These are phyloP conservation scores for Halophytophthora batemanensis DNA, from an alignment of 352 stramenopile genomes.

Conservation along the genomic window DNA sequence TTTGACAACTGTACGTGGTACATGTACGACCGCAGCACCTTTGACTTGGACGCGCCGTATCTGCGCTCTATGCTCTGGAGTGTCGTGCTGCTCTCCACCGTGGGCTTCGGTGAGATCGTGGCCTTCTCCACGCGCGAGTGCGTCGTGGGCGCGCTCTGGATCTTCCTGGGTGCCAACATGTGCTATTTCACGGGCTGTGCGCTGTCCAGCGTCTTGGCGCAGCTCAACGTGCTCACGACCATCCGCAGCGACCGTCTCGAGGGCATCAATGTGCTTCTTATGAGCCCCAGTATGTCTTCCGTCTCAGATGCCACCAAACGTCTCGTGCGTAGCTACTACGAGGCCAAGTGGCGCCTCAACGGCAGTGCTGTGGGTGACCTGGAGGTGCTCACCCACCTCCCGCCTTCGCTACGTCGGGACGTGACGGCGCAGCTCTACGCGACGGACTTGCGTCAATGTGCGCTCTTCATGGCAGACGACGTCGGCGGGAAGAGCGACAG, in stretches of 20 bases:
- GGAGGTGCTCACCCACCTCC: conserved; percentile 48
- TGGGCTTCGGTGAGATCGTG: conserved; percentile 68
- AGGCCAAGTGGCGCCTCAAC: conserved; percentile 74
- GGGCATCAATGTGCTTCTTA: conserved; percentile 57
- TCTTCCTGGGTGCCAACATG: conserved; percentile 69
- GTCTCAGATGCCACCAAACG: conserved; percentile 50
- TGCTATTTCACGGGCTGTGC: conserved; percentile 68
- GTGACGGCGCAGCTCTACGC: conserved; percentile 34
- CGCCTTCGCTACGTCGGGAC: conserved; percentile 36
- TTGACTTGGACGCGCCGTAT: conserved; percentile 57
- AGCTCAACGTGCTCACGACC: conserved; percentile 43
- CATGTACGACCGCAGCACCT: conserved; percentile 60
- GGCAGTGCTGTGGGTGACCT: conserved; percentile 49
- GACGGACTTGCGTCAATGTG: conserved; percentile 30
- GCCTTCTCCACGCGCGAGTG: conserved; percentile 58
- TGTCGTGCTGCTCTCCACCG: conserved; percentile 65
- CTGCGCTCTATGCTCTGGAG: conserved; percentile 68
- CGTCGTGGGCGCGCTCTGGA: conserved; percentile 57
- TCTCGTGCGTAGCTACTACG: conserved; percentile 58
- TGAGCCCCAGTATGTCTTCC: conserved; percentile 30
- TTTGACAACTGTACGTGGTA: conserved; percentile 74
- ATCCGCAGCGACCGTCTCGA: conserved; percentile 55
- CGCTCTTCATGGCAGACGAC: conserved; percentile 23
- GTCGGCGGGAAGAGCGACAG: conserved; percentile 11
- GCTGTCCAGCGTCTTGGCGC: conserved; percentile 51